A percentile compares a stretch with the other conserved stretches of the same genome.
These are phyloP conservation scores for Sporobolus alterniflorus DNA, from an alignment of 202 grass and related monocot genomes.

Conservation along the genomic window DNA sequence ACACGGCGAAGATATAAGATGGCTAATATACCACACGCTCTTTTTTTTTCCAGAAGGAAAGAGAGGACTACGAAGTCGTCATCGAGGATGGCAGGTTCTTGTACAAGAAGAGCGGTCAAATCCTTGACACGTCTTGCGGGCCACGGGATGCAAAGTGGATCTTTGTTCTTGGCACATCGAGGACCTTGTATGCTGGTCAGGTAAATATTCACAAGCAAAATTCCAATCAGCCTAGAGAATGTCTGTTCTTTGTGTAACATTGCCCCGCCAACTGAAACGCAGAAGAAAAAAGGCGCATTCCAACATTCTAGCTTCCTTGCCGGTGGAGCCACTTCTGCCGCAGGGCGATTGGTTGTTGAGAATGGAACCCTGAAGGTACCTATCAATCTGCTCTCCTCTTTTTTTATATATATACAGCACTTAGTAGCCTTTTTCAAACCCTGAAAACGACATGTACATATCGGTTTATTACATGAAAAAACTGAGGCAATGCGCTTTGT, in stretches of 20 bases:
- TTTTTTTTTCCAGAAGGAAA: slow-evolving; percentile 99
- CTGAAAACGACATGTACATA: background rate
- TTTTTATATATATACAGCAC: too few species aligned
- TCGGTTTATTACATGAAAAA: background rate
- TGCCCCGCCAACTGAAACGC: slow-evolving; percentile 16
- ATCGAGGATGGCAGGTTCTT: slow-evolving; percentile 81
- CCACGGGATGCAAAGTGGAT: slow-evolving; percentile 82
- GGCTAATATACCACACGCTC: too few species aligned
- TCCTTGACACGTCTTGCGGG: slow-evolving; percentile 56
- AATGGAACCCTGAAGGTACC: slow-evolving; percentile 77
- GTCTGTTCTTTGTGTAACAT: slow-evolving; percentile 24
- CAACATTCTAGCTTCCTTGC: slow-evolving; percentile 98
- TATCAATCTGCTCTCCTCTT: background rate
- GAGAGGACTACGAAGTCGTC: slow-evolving; percentile 78
- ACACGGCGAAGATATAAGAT: background rate
- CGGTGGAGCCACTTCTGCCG: slow-evolving; percentile 91
- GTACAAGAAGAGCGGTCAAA: slow-evolving; percentile 59
- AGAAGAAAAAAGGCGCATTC: slow-evolving; percentile 96
- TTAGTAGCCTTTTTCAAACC: background rate
- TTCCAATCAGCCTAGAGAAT: background rate
- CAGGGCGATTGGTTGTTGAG: slow-evolving; percentile 71
- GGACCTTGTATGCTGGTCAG: slow-evolving; percentile 80
- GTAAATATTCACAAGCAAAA: slow-evolving; percentile 42
- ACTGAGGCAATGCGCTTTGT: slow-evolving; percentile 32
- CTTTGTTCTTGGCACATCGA: slow-evolving; percentile 93